phyloP scores from a whole-genome alignment of 108 stramenopile species.

The Phaeodactylum tricornutum region DNA sequence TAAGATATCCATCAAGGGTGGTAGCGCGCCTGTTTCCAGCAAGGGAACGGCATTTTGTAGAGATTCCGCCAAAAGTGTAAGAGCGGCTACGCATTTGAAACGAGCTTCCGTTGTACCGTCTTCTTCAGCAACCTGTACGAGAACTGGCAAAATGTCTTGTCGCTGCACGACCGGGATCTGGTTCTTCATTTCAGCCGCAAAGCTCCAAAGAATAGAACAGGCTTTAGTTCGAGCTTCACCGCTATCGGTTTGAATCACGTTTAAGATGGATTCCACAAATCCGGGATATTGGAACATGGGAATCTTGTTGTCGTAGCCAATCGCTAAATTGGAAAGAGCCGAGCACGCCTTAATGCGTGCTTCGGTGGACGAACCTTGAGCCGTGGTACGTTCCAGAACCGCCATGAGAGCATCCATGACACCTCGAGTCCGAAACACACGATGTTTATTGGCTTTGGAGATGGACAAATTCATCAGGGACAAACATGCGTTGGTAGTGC shows the following conservation, averaged over 20 bases:
- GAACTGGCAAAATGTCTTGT: conserved; percentile 77
- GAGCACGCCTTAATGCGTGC: conserved; percentile 86
- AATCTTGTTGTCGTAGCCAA: conserved; percentile 91
- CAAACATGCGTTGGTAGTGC: conserved; percentile 82
- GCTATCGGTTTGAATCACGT: conserved; percentile 75
- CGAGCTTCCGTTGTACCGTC: conserved; percentile 81
- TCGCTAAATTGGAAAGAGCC: conserved; percentile 78
- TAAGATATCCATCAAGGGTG: conserved; percentile 79
- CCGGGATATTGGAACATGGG: conserved; percentile 87
- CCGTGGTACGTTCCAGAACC: conserved; percentile 66
- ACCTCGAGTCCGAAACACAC: conserved; percentile 76
- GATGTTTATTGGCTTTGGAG: conserved; percentile 81
- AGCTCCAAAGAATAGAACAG: conserved; percentile 87
- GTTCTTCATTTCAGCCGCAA: conserved; percentile 90
- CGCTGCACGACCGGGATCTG: conserved; percentile 83
- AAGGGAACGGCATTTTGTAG: conserved; percentile 81
- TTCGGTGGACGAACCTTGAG: conserved; percentile 52
- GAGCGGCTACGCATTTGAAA: conserved; percentile 86
- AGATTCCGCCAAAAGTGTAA: conserved; percentile 78
- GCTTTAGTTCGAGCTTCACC: conserved; percentile 86
- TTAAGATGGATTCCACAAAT: conserved; percentile 77
- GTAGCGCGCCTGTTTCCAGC: conserved; percentile 60
- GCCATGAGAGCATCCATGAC: conserved; percentile 88
- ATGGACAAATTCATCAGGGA: conserved; percentile 85
- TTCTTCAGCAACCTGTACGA: conserved; percentile 80